Percentiles rank a stretch among this genome's conserved stretches.
These are phyloP conservation scores for Pisolithus thermaeus DNA, from an alignment of 1,284 basidiomycete genomes.

Conservation along the genomic window DNA sequence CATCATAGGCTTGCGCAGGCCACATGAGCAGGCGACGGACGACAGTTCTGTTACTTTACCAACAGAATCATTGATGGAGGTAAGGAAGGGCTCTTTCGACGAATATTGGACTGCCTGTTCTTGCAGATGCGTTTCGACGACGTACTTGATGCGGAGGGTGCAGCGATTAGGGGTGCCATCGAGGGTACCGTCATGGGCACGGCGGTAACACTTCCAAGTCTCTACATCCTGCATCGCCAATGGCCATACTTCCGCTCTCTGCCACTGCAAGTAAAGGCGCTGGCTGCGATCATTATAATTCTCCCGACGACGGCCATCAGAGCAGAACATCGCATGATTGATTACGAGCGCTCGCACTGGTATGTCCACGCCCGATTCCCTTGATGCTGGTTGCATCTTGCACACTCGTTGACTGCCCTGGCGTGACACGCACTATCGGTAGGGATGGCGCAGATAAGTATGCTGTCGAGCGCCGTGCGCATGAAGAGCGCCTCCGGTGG, in stretches of 20 bases:
- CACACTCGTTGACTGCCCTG: not conserved
- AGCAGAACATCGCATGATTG: slow-evolving; percentile 74
- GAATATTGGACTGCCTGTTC: not conserved
- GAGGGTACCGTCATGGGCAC: slow-evolving; percentile 57
- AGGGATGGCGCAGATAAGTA: slow-evolving; percentile 59
- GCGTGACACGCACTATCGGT: not conserved
- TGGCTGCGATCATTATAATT: slow-evolving; percentile 63
- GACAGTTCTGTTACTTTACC: too few species aligned
- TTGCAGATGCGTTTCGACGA: slow-evolving; percentile 37
- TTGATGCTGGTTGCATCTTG: not conserved
- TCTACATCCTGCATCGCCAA: slow-evolving; percentile 52
- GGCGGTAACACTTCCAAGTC: slow-evolving; percentile 48
- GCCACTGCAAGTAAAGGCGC: slow-evolving; percentile 69
- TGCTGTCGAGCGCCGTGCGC: slow-evolving; percentile 51
- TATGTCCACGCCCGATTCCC: slow-evolving; percentile 27
- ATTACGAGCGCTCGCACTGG: slow-evolving; percentile 71
- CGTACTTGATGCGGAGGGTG: slow-evolving; percentile 46
- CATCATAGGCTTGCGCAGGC: too few species aligned
- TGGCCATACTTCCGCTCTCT: slow-evolving; percentile 63
- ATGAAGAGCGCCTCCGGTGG: slow-evolving; percentile 53
- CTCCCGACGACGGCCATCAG: slow-evolving; percentile 69
- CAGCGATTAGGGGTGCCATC: slow-evolving; percentile 54
- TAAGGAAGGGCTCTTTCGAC: not conserved
- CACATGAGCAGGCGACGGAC: too few species aligned
- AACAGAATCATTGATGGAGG: slow-evolving; percentile 18